Conservation (phyloP, 208 protist species). For the Leptomonas pyrrhocoris region DNA sequence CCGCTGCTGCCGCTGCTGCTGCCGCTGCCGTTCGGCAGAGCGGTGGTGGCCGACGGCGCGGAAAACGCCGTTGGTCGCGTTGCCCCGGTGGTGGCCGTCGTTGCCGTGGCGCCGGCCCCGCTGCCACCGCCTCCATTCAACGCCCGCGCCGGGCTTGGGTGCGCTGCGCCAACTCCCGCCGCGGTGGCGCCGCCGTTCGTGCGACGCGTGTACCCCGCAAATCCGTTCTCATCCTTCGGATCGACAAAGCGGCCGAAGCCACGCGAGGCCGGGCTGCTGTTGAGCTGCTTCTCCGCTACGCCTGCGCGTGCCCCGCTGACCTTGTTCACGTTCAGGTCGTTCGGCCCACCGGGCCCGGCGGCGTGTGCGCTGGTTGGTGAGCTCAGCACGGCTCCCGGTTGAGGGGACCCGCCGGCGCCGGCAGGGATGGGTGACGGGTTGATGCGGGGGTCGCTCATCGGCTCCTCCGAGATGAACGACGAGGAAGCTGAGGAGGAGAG, state of each 20-base stretch:
- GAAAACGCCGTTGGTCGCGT: too few species aligned
- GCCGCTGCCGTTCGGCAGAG: not conserved
- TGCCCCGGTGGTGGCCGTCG: not conserved
- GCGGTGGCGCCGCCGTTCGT: not conserved
- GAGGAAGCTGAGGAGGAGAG: slow-evolving; percentile 37
- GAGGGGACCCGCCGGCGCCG: not conserved
- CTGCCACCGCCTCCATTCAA: slow-evolving; percentile 4
- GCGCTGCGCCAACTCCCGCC: not conserved
- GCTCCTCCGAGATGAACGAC: slow-evolving; percentile 23
- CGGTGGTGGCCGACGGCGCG: not conserved
- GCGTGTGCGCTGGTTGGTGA: not conserved
- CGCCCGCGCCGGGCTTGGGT: slow-evolving; percentile 8
- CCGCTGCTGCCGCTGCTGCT: not conserved
- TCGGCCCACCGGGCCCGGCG: slow-evolving; percentile 8
- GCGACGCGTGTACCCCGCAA: slow-evolving; percentile 13
- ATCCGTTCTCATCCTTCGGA: slow-evolving; percentile 34
- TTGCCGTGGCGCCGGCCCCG: not conserved
- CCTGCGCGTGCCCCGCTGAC: slow-evolving; percentile 9
- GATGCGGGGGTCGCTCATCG: slow-evolving; percentile 10
- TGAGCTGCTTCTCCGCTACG: slow-evolving; percentile 13
- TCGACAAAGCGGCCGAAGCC: slow-evolving; percentile 24
- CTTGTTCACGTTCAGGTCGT: slow-evolving; percentile 32
- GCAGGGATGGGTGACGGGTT: not conserved
- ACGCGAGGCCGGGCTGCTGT: slow-evolving; percentile 3
- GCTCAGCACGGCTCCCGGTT: not conserved